Evolutionary conservation across 1,284 basidiomycete genomes (phyloP), one percentile per base, ranked within the genome.

Genomic region (Ganoderma lucidum): DNA sequence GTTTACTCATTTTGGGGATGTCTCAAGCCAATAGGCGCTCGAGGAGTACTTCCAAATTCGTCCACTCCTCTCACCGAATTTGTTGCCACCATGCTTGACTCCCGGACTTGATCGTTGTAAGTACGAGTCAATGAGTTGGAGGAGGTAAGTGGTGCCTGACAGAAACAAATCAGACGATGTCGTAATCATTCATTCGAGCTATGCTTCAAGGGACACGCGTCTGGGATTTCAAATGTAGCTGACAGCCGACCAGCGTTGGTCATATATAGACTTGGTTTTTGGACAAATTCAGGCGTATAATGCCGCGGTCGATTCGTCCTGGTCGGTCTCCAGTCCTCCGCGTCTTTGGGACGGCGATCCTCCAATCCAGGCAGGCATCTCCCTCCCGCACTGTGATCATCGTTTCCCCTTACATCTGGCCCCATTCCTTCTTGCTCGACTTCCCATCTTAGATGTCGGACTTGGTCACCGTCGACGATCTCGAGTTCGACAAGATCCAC

Each of bases 401-500:
- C n/a, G 19, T 48, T 17, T 14, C 48, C 23, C n/a, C n/a, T n/a
- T n/a, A 10, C 9, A 12, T n/a, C 45, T 48, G n/a, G n/a, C n/a
- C 12, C 10, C 23, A 28, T 6, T 53, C 48, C 12, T 53, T 53
- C 4, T 28, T 28, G 23, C 48, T n/a, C 12, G 48, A 0, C 23
- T 10, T 28, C 48, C 23, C 23, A 53, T 28, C 48, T 10, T 53
- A 53, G 23, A 62, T 62, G 64, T 61, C 64, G 2, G 58, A 35
- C 35, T 23, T 65, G 14, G 58, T 65, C 41, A 65, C 56, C 28
- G 45, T 61, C 15, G 56, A 65, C 45, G 58, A 60, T 19, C 44
- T 51, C 6, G 64, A 60, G 5, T 60, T 39, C 45, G 45, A 60
- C 44, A 32, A 39, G 23, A 51, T 65, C 15, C 58, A 41, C 28